Evolutionary conservation across 2,329 filamentous ascomycete genomes (phyloP).

Genomic region (Phaeophleospora eucalypticola): DNA sequence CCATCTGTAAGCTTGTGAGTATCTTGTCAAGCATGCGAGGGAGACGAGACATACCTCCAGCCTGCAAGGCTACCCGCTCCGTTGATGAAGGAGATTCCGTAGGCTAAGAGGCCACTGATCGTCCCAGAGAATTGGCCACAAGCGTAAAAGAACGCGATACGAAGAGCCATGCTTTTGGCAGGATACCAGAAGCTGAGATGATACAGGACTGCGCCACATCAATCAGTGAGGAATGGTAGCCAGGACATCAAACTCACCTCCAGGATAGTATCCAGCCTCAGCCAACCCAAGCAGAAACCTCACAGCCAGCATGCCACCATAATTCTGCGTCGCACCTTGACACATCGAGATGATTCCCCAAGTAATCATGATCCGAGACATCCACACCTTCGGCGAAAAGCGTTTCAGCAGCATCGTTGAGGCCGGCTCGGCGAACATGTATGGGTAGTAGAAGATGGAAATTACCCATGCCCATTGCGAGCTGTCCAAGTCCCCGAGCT

Average conservation of each 20-base stretch:
- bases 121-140: slow-evolving; percentile 34
- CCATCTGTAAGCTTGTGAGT: slow-evolving; percentile 8
- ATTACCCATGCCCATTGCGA: slow-evolving; percentile 34
- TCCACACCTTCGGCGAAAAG: slow-evolving; percentile 28
- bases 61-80: slow-evolving; percentile 32
- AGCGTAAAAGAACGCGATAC: slow-evolving; percentile 36
- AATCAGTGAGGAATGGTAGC: neutral
- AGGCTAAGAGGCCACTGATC: slow-evolving; percentile 46
- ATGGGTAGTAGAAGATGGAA: slow-evolving; percentile 35
- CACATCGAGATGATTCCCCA: slow-evolving; percentile 28
- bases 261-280: slow-evolving; percentile 26
- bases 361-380: slow-evolving; percentile 27
- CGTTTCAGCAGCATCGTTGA: slow-evolving; percentile 27
- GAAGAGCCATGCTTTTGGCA: slow-evolving; percentile 29
- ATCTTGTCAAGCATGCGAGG: slow-evolving; percentile 6
- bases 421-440: slow-evolving; percentile 33
- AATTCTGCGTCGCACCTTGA: slow-evolving; percentile 24
- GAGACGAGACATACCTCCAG: slow-evolving; percentile 19
- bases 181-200: slow-evolving; percentile 33
- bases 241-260: slow-evolving; percentile 11
- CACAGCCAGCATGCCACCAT: slow-evolving; percentile 18
- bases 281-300: slow-evolving; percentile 27
- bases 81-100: slow-evolving; percentile 39
- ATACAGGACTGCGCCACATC: slow-evolving; percentile 16
- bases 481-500: slow-evolving; percentile 31